Evolutionary conservation across 441 rosid species (phyloP), one percentile per base, ranked within the genome.

Genomic region (Aquilaria agallochum): DNA sequence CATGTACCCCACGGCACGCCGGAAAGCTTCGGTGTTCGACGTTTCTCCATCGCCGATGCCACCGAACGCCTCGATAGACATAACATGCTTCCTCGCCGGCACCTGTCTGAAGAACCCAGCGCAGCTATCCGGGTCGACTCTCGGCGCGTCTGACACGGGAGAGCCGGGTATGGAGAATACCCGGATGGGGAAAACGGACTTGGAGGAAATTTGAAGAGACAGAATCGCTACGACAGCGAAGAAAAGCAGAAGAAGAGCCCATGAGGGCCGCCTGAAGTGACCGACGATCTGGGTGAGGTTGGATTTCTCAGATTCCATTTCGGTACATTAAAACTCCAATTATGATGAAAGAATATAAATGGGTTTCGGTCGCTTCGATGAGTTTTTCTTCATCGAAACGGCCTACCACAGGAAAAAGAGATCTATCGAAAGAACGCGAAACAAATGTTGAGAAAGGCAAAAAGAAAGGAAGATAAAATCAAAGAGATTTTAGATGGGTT

Each of bases 41-140:
- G 88, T 84, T 53, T 54, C 65, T 0, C 97, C 97, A 47, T 94
- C 99, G 8, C 97, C 96, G 3, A 91, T 86, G 1, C 96, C 99
- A 1, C 99, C 97, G 74, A 91, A 94, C 27, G 91, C 92, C 40
- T 57, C 55, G 44, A 94, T 67, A 56, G 94, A 91, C 87, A 80
- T 79, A 27, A 78, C 89, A 50, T 77, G 69, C 71, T 73, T 71
- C n/a, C 89, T 82, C 67, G 48, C 62, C 13, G 73, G 77, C 52
- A 76, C 67, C 57, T 63, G 64, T 11, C 48, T 67, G 9, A 68
- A 69, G 62, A 88, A 79, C 34, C 76, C 80, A 47, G 68, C 70
- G 42, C 95, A 88, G 56, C 80, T 72, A 27, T 50, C n/a, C 52
- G 58, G 69, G 70, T 52, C 67, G 31, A 27, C 63, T 20, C 10